phyloP scores from a whole-genome alignment of 495 filamentous ascomycete species.

The Aspergillus sclerotiicarbonarius region DNA sequence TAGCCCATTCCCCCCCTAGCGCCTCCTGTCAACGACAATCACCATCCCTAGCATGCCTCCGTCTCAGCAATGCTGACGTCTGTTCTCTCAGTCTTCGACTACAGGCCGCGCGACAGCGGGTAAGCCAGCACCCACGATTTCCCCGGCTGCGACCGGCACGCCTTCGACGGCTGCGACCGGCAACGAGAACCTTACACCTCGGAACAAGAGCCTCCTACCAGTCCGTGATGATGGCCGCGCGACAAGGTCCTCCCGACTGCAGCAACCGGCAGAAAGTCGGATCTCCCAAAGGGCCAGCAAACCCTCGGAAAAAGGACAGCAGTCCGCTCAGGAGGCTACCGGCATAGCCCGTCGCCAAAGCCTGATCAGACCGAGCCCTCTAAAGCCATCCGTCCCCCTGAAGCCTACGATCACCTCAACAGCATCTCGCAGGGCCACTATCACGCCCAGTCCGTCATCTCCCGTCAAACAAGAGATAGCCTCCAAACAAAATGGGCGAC shows the following conservation, averaged over 20 bases:
- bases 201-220: constrained; percentile 16
- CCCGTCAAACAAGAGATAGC: constrained; percentile 28
- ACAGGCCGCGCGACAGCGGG: constrained; percentile 30
- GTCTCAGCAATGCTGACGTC: constrained; percentile 17
- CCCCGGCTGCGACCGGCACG: constrained; percentile 1
- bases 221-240: constrained; percentile 14
- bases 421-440: constrained; percentile 19
- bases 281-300: constrained; percentile 8
- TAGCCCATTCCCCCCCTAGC: constrained; percentile 6
- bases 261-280: constrained; percentile 10
- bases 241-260: not conserved
- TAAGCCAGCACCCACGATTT: constrained; percentile 12
- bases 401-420: constrained; percentile 18
- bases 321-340: constrained; percentile 6
- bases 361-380: constrained; percentile 29
- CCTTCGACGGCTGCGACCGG: constrained; percentile 4
- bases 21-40: constrained; percentile 1
- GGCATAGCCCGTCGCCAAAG: constrained; percentile 32
- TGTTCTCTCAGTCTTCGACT: constrained; percentile 23
- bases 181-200: constrained; percentile 13
- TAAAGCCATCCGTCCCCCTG: constrained; percentile 20
- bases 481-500: constrained; percentile 18
- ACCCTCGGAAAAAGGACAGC: constrained; percentile 8
- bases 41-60: constrained; percentile 13
- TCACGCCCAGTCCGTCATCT: constrained; percentile 27